These are phyloP conservation scores for Fibroporia radiculosa DNA, from an alignment of 768 basidiomycete genomes.

Conservation along the genomic window DNA sequence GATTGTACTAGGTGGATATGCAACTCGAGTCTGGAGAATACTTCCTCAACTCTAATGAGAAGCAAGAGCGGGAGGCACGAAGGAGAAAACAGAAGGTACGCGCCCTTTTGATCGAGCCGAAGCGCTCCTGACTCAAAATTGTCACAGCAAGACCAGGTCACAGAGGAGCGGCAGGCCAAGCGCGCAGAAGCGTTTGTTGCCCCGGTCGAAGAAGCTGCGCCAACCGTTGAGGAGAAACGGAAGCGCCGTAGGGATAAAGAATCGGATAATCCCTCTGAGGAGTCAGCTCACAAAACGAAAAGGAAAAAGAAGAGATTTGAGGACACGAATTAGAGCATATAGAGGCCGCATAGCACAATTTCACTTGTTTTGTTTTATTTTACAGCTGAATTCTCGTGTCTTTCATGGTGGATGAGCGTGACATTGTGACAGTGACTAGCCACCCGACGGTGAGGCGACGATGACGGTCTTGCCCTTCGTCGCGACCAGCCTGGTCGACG, in stretches of 20 bases:
- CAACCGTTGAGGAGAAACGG: slow-evolving; percentile 73
- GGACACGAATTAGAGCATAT: too few species aligned
- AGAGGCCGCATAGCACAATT: too few species aligned
- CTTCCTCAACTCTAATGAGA: slow-evolving; percentile 90
- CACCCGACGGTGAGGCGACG: not conserved
- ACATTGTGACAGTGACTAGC: not conserved
- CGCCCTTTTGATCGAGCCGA: not conserved
- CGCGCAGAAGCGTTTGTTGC: slow-evolving; percentile 86
- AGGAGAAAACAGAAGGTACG: slow-evolving; percentile 71
- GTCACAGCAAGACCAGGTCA: slow-evolving; percentile 68
- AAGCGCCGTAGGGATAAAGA: slow-evolving; percentile 40
- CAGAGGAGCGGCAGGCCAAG: slow-evolving; percentile 63
- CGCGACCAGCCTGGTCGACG: not conserved
- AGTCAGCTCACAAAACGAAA: slow-evolving; percentile 19
- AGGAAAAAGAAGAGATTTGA: too few species aligned
- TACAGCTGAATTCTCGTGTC: too few species aligned
- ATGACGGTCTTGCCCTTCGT: not conserved
- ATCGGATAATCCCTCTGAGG: slow-evolving; percentile 23
- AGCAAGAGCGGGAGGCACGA: slow-evolving; percentile 64
- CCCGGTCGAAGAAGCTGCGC: slow-evolving; percentile 69
- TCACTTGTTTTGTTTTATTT: too few species aligned
- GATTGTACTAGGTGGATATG: slow-evolving; percentile 60
- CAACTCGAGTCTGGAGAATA: slow-evolving; percentile 97
- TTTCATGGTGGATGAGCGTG: too few species aligned
- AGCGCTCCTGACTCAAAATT: not conserved